Base-by-base conservation (phyloP, 805 yeast genomes). In the Yamadazyma sp. region DNA sequence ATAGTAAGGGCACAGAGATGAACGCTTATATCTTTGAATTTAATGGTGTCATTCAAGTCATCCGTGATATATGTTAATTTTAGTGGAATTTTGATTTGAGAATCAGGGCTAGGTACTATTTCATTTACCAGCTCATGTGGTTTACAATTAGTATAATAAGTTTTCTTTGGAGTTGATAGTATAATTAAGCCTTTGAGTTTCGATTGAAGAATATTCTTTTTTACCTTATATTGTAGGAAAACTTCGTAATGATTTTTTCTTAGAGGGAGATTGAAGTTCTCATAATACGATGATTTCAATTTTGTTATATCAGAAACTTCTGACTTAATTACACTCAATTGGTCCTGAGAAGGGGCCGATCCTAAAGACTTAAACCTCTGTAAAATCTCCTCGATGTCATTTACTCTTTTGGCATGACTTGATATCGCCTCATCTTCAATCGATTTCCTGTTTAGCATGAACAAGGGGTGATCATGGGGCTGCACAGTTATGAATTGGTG, bases 131-230 rank as follows among this genome's bases (percentile, higher is more conserved):
- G 18, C 1, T 32, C 27, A 28, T 43, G 47, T 5, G 31, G 20
- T 4, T 35, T 17, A n/a, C 27, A 19, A 21, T 33, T 20, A 4
- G 51, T 53, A 10, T 43, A 35, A 36, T 64, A 58, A 28, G 55
- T 59, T 2, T 38, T 49, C 24, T 43, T 54, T 7, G 68, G 69
- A 2, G 62, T 56, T 5, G 63, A 43, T 5, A 63, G 38, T 12
- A 62, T 55, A n/a, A 52, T 30, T n/a, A 62, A 39, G 2, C 70
- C 70, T 18, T 54, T 44, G 4, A 50, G 43, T 40, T 63, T 64
- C 12, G 58, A 41, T 2, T 48, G 26, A 1, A 68, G 65, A 30
- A 64, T 38, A 5, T 61, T 31, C 3, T 55, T 41, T 34, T 54
- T 58, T 39, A 56, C 60, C 36, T 48, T 49, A 27, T 55, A 48